These are phyloP conservation scores for Barnettozyma siamensis DNA, from an alignment of 805 yeast genomes.

Conservation along the genomic window DNA sequence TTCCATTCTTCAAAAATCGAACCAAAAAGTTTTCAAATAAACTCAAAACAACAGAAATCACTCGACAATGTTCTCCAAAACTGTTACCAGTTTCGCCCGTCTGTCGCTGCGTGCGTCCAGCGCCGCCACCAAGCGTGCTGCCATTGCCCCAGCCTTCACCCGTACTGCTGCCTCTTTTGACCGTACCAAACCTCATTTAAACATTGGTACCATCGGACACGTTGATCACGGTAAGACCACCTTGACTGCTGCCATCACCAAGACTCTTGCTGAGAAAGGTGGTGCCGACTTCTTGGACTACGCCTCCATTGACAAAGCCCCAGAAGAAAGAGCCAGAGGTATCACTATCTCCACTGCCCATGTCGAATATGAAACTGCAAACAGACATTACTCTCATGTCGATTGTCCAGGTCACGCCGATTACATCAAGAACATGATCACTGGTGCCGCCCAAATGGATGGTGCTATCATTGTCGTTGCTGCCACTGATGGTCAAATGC, in stretches of 20 bases:
- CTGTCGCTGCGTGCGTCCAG: slow-evolving; percentile 14
- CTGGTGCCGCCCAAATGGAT: slow-evolving; percentile 99
- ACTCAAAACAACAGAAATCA: too few relatives aligned
- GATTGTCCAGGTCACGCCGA: slow-evolving; percentile 99
- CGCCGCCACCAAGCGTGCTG: slow-evolving; percentile 1
- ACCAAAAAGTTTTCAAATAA: too few relatives aligned
- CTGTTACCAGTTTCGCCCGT: slow-evolving; percentile 11
- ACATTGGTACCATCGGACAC: slow-evolving; percentile 97
- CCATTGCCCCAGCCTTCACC: slow-evolving; percentile 15
- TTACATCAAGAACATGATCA: slow-evolving; percentile 97
- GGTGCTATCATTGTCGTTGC: slow-evolving; percentile 99
- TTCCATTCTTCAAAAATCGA: not conserved
- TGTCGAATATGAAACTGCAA: slow-evolving; percentile 92
- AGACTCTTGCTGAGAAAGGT: slow-evolving; percentile 80
- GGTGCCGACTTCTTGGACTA: slow-evolving; percentile 94
- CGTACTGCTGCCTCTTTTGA: slow-evolving; percentile 68
- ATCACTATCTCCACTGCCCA: slow-evolving; percentile 97
- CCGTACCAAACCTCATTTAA: slow-evolving; percentile 94
- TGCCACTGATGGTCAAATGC: slow-evolving; percentile 99
- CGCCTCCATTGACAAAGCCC: slow-evolving; percentile 91
- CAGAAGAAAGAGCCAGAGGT: slow-evolving; percentile 99
- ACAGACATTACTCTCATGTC: slow-evolving; percentile 95
- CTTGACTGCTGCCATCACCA: slow-evolving; percentile 97
- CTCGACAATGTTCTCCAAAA: slow-evolving; percentile 7
- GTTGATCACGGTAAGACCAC: slow-evolving; percentile 99